Base-by-base conservation (phyloP, 352 stramenopile species). In the Peronospora tabacina region DNA sequence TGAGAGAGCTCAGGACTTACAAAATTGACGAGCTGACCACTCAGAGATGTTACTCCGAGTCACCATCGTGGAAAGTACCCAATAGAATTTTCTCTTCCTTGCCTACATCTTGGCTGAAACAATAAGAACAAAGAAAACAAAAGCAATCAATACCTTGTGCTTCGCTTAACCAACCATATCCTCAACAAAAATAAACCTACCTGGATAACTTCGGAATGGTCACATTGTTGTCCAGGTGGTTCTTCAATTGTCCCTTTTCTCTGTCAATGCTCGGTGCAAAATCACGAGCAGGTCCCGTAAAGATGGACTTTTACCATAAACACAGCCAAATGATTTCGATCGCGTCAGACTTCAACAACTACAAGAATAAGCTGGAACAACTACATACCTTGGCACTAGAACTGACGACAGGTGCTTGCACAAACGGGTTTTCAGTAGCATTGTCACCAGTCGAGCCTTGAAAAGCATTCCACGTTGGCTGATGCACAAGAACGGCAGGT, bases 71-170 rank as follows among this genome's bases (percentile, higher is more conserved):
- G 47, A 81, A 84, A 22, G 70, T 81, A 26, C 72, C 72, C 13
- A 64, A 67, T 26, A 84, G 48, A 41, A 84, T 84, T 33, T 80
- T 84, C 29, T 84, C 72, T 61, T 84, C 72, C 46, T 84, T 84
- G 32, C 66, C 67, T 29, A 68, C 44, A 17, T 80, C 69, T 70
- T 76, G 59, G 47, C 61, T 75, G 38, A 15, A 49, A 19, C 19
- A 29, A 35, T 30, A 42, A 24, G 26, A 49, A 9, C 11, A 26
- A 16, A 20, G 46, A 20, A 46, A 44, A 40, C 19, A 34, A 48
- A 42, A 33, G 5, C 9, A 11, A 15, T 38, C 13, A 17, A 16
- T 15, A 54, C 10, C 33, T 19, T 3, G 13, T 38, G 33, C 13
- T 38, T 38, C n/a, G 17, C 8, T 5, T 16, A 5, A 38, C 33